Conservation (phyloP, 2,329 filamentous ascomycete genomes). For the Fusarium domesticum region DNA sequence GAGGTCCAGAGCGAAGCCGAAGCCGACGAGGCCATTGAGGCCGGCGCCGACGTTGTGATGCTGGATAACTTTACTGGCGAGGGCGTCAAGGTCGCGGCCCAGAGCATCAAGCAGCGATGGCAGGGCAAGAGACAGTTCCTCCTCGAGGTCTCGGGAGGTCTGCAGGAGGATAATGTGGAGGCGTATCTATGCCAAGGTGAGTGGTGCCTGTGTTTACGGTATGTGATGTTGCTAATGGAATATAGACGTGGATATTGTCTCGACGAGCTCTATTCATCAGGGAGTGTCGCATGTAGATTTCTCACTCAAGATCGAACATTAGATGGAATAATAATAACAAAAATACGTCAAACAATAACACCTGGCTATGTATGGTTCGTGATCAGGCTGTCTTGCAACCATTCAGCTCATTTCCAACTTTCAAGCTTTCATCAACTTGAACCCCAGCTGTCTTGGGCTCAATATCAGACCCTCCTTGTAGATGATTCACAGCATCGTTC, state of each 20-base stretch:
- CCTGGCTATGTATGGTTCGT: no score
- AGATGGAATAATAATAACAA: constrained; percentile 10
- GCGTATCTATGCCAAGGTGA: constrained; percentile 72
- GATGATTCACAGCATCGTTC: constrained; percentile 31
- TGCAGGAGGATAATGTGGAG: constrained; percentile 81
- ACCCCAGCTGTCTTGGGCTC: constrained; percentile 20
- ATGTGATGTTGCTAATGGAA: constrained; percentile 4
- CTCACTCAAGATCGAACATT: constrained; percentile 76
- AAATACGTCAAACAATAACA: constrained; percentile 8
- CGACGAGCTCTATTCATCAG: constrained; percentile 95
- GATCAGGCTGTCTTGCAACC: no score
- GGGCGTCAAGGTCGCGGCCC: constrained; percentile 71
- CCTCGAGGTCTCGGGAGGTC: constrained; percentile 87
- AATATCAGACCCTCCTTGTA: constrained; percentile 29
- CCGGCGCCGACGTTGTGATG: constrained; percentile 95
- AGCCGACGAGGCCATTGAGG: constrained; percentile 85
- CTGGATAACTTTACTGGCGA: constrained; percentile 89
- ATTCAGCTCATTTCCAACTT: no score
- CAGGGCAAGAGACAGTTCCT: constrained; percentile 69
- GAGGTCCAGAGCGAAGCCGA: constrained; percentile 87
- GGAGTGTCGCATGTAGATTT: constrained; percentile 93
- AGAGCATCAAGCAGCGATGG: constrained; percentile 76
- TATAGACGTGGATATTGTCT: constrained; percentile 87
- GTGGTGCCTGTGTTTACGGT: constrained; percentile 26
- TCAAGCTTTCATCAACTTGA: constrained; percentile 10